Base-by-base conservation (phyloP, 2,329 filamentous ascomycete genomes). In the Kalaharituber pfeilii region DNA sequence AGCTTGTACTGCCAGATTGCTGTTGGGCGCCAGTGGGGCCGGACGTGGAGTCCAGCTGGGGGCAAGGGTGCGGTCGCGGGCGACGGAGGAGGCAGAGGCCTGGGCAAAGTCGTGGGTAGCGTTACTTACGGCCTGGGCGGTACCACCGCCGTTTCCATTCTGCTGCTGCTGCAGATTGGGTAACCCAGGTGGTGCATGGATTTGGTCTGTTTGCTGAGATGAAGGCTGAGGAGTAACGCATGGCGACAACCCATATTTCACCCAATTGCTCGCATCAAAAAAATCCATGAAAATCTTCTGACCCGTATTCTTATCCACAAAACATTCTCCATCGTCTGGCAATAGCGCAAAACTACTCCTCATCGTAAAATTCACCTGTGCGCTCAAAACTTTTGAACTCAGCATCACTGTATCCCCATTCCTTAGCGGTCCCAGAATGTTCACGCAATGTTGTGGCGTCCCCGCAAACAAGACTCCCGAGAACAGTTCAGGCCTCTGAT, bases 371-470 rank as follows among this genome's bases (percentile, higher is more conserved):
- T 94, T 94, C 62, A 94, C 88, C 65, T 91, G 85, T 0, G 89
- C 87, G 0, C 87, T 94, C 15, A 96, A 74, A 0, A 95, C 82
- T 60, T 86, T 85, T 57, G 87, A 87, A 63, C 88, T 94, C 56
- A 95, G 74, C 1, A 94, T 74, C 0, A 95, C 87, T 18, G 88
- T 84, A 65, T 96, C 88, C n/a, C 88, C 88, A 62, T 94, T 89
- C 30, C 88, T 80, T 11, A 96, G 68, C 0, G 88, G 88, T 0
- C 89, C 89, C 3, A 95, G 75, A 51, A 94, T 91, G 66, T 94
- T 95, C 66, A 95, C 79, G 65, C 87, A 94, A 53, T 83, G 78
- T 61, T 89, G 82, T 0, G 88, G 88, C 1, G 82, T 80, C 7
- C 88, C 89, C 1, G 85, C 87, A 65, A 86, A 96, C 1, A 94